phyloP scores from a whole-genome alignment of 257 asterid species.

The Lithospermum erythrorhizon region DNA sequence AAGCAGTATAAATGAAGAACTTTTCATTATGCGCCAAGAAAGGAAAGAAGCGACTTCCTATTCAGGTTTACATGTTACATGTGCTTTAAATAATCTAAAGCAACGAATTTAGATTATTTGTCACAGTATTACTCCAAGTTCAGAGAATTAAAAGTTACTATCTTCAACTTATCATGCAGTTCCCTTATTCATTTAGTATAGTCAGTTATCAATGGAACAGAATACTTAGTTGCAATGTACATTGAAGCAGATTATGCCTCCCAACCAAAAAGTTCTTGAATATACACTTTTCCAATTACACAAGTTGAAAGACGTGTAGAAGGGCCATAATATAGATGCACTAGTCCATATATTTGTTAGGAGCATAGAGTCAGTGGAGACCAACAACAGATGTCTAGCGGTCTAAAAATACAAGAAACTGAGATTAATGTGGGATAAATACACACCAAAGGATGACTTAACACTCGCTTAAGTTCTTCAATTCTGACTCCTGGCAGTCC shows the following conservation, averaged over 20 bases:
- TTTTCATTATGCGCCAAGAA: neutral
- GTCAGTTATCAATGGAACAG: neutral
- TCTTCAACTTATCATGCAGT: neutral
- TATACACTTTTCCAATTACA: too few relatives aligned
- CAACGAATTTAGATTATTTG: neutral
- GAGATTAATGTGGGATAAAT: conserved; percentile 4
- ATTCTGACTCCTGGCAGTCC: conserved; percentile 77
- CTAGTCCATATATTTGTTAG: too few relatives aligned
- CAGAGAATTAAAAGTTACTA: neutral
- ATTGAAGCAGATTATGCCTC: neutral
- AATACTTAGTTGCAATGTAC: neutral
- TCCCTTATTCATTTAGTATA: neutral
- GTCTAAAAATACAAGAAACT: neutral
- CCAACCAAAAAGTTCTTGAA: neutral
- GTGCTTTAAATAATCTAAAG: neutral
- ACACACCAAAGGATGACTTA: conserved; percentile 89
- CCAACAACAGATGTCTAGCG: too few relatives aligned
- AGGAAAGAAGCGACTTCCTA: neutral
- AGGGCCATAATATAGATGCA: too few relatives aligned
- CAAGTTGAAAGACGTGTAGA: too few relatives aligned
- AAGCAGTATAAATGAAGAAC: conserved; percentile 3
- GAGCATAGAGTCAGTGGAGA: too few relatives aligned
- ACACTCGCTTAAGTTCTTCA: conserved; percentile 63
- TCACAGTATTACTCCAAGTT: neutral
- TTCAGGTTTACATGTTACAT: neutral